A percentile compares a stretch with the other conserved stretches of the same genome.
These are phyloP conservation scores for Heliosperma pusillum DNA, from an alignment of 148 eudicot genomes.

Conservation along the genomic window DNA sequence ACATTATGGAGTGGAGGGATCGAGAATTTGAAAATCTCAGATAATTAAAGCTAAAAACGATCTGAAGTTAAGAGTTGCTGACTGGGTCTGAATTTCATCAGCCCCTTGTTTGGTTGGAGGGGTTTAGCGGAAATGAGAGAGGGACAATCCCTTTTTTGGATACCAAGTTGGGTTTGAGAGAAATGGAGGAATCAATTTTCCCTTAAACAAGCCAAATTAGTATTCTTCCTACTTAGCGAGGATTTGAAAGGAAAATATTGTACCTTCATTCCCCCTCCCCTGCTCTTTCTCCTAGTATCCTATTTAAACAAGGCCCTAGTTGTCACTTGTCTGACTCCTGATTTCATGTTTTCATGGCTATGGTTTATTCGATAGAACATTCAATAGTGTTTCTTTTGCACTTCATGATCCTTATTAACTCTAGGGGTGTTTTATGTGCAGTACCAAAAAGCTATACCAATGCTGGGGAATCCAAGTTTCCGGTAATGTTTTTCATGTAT, in stretches of 20 bases:
- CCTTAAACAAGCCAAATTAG: too few species aligned
- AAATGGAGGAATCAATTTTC: not conserved
- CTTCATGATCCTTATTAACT: slow-evolving; percentile 4
- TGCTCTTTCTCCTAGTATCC: too few species aligned
- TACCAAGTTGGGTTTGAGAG: not conserved
- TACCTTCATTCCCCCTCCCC: too few species aligned
- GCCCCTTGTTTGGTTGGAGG: not conserved
- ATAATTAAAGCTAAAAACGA: not conserved
- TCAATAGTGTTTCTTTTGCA: not conserved
- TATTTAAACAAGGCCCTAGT: too few species aligned
- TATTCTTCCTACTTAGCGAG: too few species aligned
- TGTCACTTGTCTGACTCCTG: not conserved
- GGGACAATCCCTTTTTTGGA: not conserved
- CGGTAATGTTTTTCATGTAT: slow-evolving; percentile 39
- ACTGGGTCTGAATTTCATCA: not conserved
- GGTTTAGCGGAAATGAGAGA: not conserved
- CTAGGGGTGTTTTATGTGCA: slow-evolving; percentile 34
- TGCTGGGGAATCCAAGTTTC: slow-evolving; percentile 78
- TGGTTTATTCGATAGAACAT: not conserved
- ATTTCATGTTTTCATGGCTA: not conserved
- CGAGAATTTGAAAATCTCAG: not conserved
- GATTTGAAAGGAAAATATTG: too few species aligned
- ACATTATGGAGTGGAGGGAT: not conserved
- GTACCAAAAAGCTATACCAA: slow-evolving; percentile 59
- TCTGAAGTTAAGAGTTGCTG: not conserved